Percentiles rank a stretch among this genome's conserved stretches.
Evolutionary conservation across 495 filamentous ascomycete genomes (phyloP).

Genomic region (Baudoinia panamericana): DNA sequence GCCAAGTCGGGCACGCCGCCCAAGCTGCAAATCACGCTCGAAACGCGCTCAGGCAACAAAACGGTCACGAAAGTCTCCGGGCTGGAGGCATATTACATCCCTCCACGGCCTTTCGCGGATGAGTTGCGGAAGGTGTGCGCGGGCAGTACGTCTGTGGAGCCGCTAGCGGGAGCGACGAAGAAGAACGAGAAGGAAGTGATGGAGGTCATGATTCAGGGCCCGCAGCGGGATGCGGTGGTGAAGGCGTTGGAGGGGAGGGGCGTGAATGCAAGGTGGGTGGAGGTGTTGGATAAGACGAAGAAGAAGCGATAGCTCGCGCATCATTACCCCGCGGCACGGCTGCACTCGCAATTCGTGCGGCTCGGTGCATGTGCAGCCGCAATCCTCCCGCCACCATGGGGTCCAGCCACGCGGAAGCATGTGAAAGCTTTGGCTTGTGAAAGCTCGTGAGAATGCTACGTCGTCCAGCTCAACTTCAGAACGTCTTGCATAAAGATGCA

Average conservation of each 20-base stretch:
- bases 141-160: constrained; percentile 52
- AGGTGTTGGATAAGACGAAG: constrained; percentile 58
- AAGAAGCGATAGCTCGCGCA: constrained; percentile 2
- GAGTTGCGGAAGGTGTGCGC: constrained; percentile 61
- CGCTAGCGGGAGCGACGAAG: constrained; percentile 44
- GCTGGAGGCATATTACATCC: constrained; percentile 50
- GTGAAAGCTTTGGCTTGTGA: too few relatives aligned
- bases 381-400: too few relatives aligned
- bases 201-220: constrained; percentile 61
- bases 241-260: constrained; percentile 50
- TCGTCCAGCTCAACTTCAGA: too few relatives aligned
- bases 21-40: constrained; percentile 45
- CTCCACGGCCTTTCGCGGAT: constrained; percentile 48
- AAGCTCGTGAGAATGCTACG: too few relatives aligned
- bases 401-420: too few relatives aligned
- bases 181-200: constrained; percentile 44
- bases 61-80: constrained; percentile 51
- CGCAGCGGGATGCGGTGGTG: constrained; percentile 48
- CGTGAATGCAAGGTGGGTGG: constrained; percentile 48
- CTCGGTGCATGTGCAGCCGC: too few relatives aligned
- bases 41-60: constrained; percentile 57
- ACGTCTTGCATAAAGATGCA: too few relatives aligned
- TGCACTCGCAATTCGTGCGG: too few relatives aligned
- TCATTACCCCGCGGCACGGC: too few relatives aligned
- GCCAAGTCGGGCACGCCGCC: constrained; percentile 49